Percentiles rank a stretch among this genome's conserved stretches.
These are phyloP conservation scores for Gigaspora rosea DNA, from an alignment of 192 early-diverging fungal genomes.

Conservation along the genomic window DNA sequence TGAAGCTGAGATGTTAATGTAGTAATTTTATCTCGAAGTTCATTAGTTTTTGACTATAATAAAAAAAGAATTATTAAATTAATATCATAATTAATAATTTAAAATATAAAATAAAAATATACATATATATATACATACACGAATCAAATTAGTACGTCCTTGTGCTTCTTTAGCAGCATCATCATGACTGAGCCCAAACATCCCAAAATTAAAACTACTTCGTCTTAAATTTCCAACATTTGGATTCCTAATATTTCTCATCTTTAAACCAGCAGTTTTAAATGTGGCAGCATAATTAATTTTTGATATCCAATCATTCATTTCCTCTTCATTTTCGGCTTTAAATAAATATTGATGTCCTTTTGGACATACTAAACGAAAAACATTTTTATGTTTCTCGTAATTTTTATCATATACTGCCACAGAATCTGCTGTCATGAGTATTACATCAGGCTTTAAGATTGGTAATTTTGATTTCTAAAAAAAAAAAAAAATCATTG, in stretches of 20 bases:
- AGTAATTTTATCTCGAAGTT: constrained; percentile 1
- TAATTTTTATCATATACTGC: constrained; percentile 70
- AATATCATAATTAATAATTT: background rate
- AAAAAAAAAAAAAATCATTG: background rate
- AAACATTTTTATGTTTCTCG: constrained; percentile 74
- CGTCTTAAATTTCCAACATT: background rate
- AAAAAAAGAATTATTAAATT: background rate
- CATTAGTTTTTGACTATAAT: constrained; percentile 14
- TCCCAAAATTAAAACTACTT: background rate
- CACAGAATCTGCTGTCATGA: constrained; percentile 58
- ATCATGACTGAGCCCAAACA: background rate
- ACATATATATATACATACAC: background rate
- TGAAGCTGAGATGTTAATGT: constrained; percentile 37
- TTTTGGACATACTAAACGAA: constrained; percentile 68
- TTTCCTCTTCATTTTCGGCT: constrained; percentile 65
- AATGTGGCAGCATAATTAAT: constrained; percentile 80
- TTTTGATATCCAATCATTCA: constrained; percentile 80
- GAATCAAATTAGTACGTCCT: constrained; percentile 13
- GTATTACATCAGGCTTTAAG: constrained; percentile 33
- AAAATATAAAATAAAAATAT: background rate
- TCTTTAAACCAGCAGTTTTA: constrained; percentile 57
- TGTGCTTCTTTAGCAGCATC: background rate
- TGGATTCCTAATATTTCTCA: constrained; percentile 22
- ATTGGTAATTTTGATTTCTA: constrained; percentile 31
- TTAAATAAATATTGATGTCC: constrained; percentile 73